A percentile compares a stretch with the other conserved stretches of the same genome.
Conservation (phyloP, 192 early-diverging fungal species). For the Radiomyces spectabilis region DNA sequence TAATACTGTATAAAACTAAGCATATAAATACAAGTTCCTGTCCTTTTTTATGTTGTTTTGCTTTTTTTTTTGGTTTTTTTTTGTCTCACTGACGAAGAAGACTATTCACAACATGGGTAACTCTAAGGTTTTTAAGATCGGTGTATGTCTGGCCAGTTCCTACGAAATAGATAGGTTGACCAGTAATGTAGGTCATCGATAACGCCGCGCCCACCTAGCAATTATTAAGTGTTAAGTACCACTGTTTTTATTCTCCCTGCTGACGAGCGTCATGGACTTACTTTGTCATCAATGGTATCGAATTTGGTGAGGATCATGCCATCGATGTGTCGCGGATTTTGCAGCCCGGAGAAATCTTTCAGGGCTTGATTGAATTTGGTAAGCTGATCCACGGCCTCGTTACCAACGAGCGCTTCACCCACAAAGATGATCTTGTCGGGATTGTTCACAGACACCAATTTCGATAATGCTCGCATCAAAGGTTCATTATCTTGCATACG, state of each 20-base stretch:
- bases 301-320: conserved; percentile 96
- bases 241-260: background rate
- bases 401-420: conserved; percentile 94
- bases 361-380: conserved; percentile 93
- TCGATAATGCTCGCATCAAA: conserved; percentile 91
- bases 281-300: conserved; percentile 94
- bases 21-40: no score
- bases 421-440: conserved; percentile 98
- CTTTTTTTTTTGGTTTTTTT: no score
- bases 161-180: conserved; percentile 93
- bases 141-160: conserved; percentile 97
- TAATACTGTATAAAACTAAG: no score
- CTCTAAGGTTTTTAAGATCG: conserved; percentile 84
- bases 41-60: no score
- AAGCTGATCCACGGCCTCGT: conserved; percentile 94
- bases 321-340: conserved; percentile 85
- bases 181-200: conserved; percentile 93
- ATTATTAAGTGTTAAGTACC: background rate
- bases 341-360: conserved; percentile 77
- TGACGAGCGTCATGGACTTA: conserved; percentile 6
- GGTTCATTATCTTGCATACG: conserved; percentile 99
- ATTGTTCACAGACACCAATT: conserved; percentile 83
- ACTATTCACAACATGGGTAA: conserved; percentile 62
- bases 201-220: conserved; percentile 83
- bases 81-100: conserved; percentile 47